Evolutionary conservation across 306 rosid species (phyloP).

Genomic region (Cucurbita ficifolia): DNA sequence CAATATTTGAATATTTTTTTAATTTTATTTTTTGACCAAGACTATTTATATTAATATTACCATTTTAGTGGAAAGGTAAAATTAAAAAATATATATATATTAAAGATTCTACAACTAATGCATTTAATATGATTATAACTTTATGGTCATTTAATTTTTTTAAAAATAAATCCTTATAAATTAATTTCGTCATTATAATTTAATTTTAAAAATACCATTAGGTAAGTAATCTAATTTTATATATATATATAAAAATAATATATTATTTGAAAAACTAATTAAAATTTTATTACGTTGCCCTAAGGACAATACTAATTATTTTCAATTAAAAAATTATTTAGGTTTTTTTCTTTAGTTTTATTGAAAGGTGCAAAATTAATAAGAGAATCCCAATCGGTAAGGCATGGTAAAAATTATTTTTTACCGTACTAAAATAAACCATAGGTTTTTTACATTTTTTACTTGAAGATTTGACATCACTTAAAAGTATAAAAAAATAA

Average conservation of each 20-base stretch:
- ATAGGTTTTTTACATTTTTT: background rate
- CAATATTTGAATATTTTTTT: background rate
- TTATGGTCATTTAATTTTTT: background rate
- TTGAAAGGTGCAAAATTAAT: background rate
- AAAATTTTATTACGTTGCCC: too few species aligned
- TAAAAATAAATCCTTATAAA: background rate
- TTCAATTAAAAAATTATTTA: too few species aligned
- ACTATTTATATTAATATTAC: background rate
- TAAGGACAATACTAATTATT: too few species aligned
- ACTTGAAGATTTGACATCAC: conserved; percentile 51
- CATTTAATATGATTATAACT: background rate
- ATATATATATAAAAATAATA: background rate
- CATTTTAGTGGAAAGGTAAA: background rate
- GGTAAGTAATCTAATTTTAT: background rate
- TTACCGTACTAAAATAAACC: background rate
- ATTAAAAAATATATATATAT: background rate
- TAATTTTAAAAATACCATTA: background rate
- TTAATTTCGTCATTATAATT: background rate
- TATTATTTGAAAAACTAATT: background rate
- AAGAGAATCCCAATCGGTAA: background rate
- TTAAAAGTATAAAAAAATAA: conserved; percentile 7
- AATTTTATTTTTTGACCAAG: background rate
- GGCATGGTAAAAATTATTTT: too few species aligned
- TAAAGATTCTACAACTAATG: background rate
- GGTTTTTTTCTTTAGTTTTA: background rate